Evolutionary conservation across 768 basidiomycete genomes (phyloP), one percentile per base, ranked within the genome.

Genomic region (Suillus ampliporus): DNA sequence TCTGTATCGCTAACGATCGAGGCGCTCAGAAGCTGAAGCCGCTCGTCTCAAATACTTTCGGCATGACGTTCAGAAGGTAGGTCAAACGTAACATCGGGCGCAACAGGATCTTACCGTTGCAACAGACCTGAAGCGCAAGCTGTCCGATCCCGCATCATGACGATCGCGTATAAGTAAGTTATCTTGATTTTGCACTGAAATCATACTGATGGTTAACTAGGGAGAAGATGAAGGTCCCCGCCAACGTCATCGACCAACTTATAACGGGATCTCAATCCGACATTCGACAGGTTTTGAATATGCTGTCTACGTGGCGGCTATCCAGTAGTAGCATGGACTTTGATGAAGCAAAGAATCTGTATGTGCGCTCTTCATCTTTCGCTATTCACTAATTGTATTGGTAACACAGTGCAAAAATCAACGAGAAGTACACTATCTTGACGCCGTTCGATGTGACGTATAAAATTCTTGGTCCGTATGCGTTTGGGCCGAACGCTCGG

Each of bases 221-320:
- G 75, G 97, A 99, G 76, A 92, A 93, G 67, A 85, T 99, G 86
- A 91, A 93, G 74, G 80, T 98, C n/a, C 91, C 93, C 0, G 87
- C 89, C 0, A 93, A 93, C 62, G 97, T 96, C 46, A 76, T 99
- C 38, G 97, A 99, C 71, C 93, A 97, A 73, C 89, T 99, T 37
- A 86, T 99, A 61, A 76, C 79, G 2, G 92, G 97, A 5, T 84
- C 95, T 2, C 93, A 97, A 68, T 97, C 96, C 2, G 97, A 99
- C 76, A 97, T 99, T 62, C 91, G 97, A 4, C 97, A 97, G 73
- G 94, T 99, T 21, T 78, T 99, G 63, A 99, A 98, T 74, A 98
- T 99, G 95, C 80, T 99, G 14, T 97, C 97, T 5, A 99, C 97
- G 0, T 99, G 95, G 93, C 95, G 90, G 69, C 76, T 98, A n/a